Base-by-base conservation (phyloP, 257 asterid genomes). In the Knoxia roxburghii region DNA sequence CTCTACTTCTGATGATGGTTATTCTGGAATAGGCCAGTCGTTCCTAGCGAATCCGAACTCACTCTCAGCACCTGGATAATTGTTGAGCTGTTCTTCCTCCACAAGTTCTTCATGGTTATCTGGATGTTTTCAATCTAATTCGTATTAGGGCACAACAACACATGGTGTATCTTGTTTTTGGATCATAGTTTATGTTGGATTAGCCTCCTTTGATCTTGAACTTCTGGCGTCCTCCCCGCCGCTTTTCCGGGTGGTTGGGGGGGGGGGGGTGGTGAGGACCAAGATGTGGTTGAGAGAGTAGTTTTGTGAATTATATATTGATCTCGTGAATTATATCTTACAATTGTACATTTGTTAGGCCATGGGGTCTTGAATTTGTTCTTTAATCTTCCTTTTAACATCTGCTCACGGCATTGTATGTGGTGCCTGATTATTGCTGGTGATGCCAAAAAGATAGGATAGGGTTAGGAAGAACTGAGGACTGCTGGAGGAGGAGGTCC, bases 321-420 rank as follows among this genome's bases (percentile, higher is more conserved):
- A 54, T 53, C 65, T 58, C 59, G 27, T 52, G 64, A 58, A 48
- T 62, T 41, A 30, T 45, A 35, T 41, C 20, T 62, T 52, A 39
- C 48, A 39, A 64, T 56, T 49, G 35, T 70, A 20, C 12, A 50
- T 33, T 50, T n/a, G 61, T 17, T 35, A 15, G 57, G 21, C 53
- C 0, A 54, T 53, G 75, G 69, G 75, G 70, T 57, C 69, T 62
- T 15, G 65, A 51, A 20, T 62, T 40, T 63, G 75, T 64, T 41
- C 40, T 71, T n/a, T 63, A 54, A n/a, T n/a, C 65, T 71, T 61
- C 43, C 8, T 18, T 7, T 54, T 53, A 24, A 18, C 68, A 40
- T 64, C 30, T 41, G 65, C 37, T 20, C 15, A n/a, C 51, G 61
- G 48, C 43, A 33, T 39, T 48, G 43, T 49, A 37, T 33, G 68